Evolutionary conservation across 495 filamentous ascomycete species (phyloP).

Genomic region (Penicillium waksmanii): DNA sequence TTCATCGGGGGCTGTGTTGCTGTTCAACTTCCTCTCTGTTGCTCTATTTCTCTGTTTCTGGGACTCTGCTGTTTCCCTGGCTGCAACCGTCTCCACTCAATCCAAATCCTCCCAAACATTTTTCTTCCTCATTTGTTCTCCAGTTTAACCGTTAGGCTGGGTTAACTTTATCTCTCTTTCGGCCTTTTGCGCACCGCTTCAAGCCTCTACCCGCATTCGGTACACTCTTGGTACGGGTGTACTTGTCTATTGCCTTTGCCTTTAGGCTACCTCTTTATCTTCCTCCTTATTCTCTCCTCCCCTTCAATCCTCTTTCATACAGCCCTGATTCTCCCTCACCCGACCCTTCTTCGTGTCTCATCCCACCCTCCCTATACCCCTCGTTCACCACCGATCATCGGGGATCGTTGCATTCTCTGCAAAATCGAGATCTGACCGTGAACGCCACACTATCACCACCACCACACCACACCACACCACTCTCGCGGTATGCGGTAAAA

Average conservation of each 20-base stretch:
- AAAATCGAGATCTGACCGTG: not conserved
- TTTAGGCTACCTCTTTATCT: not conserved
- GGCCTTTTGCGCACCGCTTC: not conserved
- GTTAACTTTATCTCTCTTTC: not conserved
- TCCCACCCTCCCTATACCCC: not conserved
- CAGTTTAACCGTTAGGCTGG: not conserved
- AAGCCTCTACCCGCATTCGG: slow-evolving; percentile 27
- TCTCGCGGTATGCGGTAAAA: not conserved
- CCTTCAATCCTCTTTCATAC: slow-evolving; percentile 6
- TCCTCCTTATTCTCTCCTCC: slow-evolving; percentile 9
- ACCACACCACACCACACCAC: not conserved
- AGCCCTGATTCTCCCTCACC: not conserved
- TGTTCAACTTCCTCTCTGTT: not conserved
- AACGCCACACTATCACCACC: not conserved
- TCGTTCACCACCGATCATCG: slow-evolving; percentile 3
- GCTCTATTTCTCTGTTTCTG: not conserved
- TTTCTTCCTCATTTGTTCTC: not conserved
- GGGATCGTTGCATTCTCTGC: not conserved
- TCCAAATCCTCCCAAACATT: not conserved
- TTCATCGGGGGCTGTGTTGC: not conserved
- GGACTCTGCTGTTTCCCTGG: not conserved
- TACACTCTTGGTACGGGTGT: not conserved
- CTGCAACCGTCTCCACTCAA: slow-evolving; percentile 2
- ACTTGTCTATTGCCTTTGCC: slow-evolving; percentile 5
- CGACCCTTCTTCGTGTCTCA: not conserved